Evolutionary conservation across 2,329 filamentous ascomycete species (phyloP).

Genomic region (Xylariaceae sp.): DNA sequence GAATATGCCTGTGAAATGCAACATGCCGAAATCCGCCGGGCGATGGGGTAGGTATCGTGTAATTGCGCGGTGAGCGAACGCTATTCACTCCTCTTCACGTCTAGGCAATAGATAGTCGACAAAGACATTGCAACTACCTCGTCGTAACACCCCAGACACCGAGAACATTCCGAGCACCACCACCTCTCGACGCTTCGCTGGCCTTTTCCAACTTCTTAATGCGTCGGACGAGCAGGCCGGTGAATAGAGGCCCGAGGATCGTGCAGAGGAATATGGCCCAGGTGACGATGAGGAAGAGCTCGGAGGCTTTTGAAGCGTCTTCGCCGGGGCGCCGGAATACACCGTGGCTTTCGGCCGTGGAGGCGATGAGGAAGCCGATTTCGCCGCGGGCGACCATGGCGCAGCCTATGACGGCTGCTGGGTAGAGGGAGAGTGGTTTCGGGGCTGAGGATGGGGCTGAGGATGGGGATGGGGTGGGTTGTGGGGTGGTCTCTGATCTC

Average conservation of each 20-base stretch:
- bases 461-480: neutral
- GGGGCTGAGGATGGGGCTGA: constrained; percentile 24
- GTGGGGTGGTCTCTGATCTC: neutral
- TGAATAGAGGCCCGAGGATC: constrained; percentile 43
- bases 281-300: constrained; percentile 47
- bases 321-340: constrained; percentile 33
- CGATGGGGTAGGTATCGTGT: no score
- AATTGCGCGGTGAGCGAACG: no score
- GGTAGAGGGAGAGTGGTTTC: constrained; percentile 59
- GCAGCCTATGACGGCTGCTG: constrained; percentile 58
- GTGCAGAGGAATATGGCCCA: constrained; percentile 55
- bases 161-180: constrained; percentile 20
- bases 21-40: no score
- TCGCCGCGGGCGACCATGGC: constrained; percentile 74
- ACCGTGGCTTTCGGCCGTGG: constrained; percentile 53
- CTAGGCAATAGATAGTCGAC: neutral
- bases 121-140: neutral
- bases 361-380: constrained; percentile 71
- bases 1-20: no score
- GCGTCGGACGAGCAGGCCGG: constrained; percentile 42
- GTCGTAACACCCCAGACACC: constrained; percentile 29
- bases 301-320: constrained; percentile 25
- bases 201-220: constrained; percentile 34
- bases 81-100: no score
- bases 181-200: constrained; percentile 8